Base-by-base conservation (phyloP, 768 basidiomycete species). In the Pleurotus tuber-regium region DNA sequence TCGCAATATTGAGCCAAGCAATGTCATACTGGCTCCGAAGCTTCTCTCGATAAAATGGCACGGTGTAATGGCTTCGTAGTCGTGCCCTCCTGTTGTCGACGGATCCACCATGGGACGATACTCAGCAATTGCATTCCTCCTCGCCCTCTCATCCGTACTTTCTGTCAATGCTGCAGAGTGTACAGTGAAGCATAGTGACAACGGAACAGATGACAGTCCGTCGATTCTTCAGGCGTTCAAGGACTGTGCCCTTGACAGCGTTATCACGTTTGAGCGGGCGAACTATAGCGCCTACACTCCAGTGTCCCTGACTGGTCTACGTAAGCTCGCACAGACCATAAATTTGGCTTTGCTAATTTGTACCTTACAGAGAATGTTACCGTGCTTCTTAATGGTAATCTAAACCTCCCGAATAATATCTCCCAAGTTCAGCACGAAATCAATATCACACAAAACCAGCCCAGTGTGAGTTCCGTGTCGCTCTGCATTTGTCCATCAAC, bases 401-500 rank as follows among this genome's bases (percentile, higher is more conserved):
- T 77, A 24, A 60, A 71, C 51, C 70, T 77, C 6, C 76, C 76
- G 0, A 67, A 66, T 30, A 70, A 76, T 55, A 70, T 77, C 14
- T 60, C 71, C 3, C 63, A 63, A 40, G 70, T 79, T 18, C 77
- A 79, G 51, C 59, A 61, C 10, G 63, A 58, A 40, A 71, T 75
- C 31, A 72, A 73, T 44, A 57, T 58, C 24, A 72, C 71, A 1
- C 59, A 53, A 12, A 73, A 73, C 49, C 67, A 68, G 33, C 67
- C 67, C 3, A 69, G 67, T 48, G 71, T 72, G 33, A n/a, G 67
- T 64, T 30, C 9, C 4, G 31, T 36, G 33, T 33, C 31, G 24
- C 35, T 40, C 28, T 48, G 4, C 18, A 31, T 28, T 47, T 23
- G 28, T 4, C 39, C 18, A 41, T 39, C 11, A 12, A 18, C 31